Conservation (phyloP, 345 rosid species). For the Corchorus olitorius region DNA sequence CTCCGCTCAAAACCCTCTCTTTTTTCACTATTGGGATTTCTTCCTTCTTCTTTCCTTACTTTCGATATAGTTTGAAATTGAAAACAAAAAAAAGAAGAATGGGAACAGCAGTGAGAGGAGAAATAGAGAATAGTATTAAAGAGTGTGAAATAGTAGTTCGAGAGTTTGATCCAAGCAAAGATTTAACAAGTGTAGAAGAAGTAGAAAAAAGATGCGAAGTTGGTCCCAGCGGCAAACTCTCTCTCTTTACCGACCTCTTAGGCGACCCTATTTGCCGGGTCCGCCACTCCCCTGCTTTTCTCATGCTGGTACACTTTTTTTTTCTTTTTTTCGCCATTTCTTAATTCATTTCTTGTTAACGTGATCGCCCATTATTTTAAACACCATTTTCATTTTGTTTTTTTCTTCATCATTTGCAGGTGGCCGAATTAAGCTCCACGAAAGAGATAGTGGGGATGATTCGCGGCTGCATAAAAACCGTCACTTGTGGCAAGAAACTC, state of each 20-base stretch:
- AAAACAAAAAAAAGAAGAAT: not conserved
- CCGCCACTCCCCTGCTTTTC: slow-evolving; percentile 95
- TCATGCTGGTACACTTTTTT: slow-evolving; percentile 70
- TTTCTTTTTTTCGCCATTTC: not conserved
- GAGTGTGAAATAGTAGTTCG: slow-evolving; percentile 53
- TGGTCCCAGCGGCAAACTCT: slow-evolving; percentile 75
- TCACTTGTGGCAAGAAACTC: slow-evolving; percentile 72
- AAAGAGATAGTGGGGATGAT: slow-evolving; percentile 82
- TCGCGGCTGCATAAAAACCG: slow-evolving; percentile 91
- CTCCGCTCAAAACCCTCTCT: not conserved
- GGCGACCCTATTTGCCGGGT: slow-evolving; percentile 99
- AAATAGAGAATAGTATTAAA: not conserved
- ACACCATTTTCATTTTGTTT: not conserved
- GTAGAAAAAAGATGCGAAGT: slow-evolving; percentile 91
- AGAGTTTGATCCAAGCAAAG: slow-evolving; percentile 65
- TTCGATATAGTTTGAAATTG: not conserved
- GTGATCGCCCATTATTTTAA: not conserved
- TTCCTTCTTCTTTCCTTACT: not conserved
- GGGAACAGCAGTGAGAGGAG: too few relatives aligned
- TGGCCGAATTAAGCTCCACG: slow-evolving; percentile 69
- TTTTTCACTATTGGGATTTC: not conserved
- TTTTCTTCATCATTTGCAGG: slow-evolving; percentile 37
- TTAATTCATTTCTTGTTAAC: not conserved
- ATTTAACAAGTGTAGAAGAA: slow-evolving; percentile 58
- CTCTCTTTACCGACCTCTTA: slow-evolving; percentile 89